Evolutionary conservation across 441 rosid species (phyloP).

Genomic region (Viola pubescens): DNA sequence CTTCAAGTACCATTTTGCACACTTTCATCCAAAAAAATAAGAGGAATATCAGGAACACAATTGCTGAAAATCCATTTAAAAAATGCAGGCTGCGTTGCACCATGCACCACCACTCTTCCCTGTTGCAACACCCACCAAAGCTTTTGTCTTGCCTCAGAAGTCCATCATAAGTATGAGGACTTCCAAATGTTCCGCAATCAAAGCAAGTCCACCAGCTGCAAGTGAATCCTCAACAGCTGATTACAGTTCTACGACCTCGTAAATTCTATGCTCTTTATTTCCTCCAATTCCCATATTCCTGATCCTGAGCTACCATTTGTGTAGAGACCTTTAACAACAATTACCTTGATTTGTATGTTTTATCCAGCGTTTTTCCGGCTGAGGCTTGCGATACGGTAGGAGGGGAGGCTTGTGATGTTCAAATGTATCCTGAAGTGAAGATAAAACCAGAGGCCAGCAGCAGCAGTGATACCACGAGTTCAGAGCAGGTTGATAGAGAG

Average conservation of each 20-base stretch:
- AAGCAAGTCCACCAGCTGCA: conserved; percentile 16
- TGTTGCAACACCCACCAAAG: conserved; percentile 16
- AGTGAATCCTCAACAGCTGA: conserved; percentile 29
- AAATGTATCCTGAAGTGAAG: conserved; percentile 53
- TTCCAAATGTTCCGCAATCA: conserved; percentile 15
- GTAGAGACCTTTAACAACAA: too few relatives aligned
- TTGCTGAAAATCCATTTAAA: background rate
- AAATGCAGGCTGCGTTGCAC: conserved; percentile 34
- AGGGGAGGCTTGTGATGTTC: conserved; percentile 44
- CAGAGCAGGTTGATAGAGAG: conserved; percentile 39
- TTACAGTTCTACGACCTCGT: conserved; percentile 41
- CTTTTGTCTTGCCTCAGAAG: conserved; percentile 20
- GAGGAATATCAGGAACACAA: background rate
- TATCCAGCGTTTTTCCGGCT: conserved; percentile 44
- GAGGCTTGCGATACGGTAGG: conserved; percentile 58
- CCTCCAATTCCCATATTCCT: background rate
- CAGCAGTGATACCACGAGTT: conserved; percentile 9
- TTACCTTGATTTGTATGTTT: background rate
- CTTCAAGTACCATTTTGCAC: background rate
- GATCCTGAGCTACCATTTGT: too few relatives aligned
- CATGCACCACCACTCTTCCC: conserved; percentile 22
- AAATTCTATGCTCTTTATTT: conserved; percentile 6
- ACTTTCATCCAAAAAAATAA: too few relatives aligned
- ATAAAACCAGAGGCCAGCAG: conserved; percentile 23
- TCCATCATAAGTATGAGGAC: conserved; percentile 18